Evolutionary conservation across 139 green algal species (phyloP).

Genomic region (Tetraselmis striata): DNA sequence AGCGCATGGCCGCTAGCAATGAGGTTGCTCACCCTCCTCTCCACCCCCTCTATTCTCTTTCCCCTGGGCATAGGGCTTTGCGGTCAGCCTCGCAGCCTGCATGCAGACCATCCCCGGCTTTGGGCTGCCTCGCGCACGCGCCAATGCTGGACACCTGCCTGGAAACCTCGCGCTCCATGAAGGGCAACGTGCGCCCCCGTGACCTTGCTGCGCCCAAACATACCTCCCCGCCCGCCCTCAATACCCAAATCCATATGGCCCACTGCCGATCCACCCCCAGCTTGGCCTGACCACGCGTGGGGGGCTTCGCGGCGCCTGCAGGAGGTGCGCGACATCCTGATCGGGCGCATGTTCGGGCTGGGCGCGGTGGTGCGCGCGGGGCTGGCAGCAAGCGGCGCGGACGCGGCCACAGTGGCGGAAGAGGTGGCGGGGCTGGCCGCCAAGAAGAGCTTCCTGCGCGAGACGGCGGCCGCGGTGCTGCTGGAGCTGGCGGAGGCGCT

Average conservation of each 20-base stretch:
- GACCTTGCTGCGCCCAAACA: too few relatives aligned
- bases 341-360: slow-evolving; percentile 65
- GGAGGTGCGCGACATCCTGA: slow-evolving; percentile 53
- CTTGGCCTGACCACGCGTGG: not conserved
- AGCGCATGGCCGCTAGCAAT: too few relatives aligned
- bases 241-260: too few relatives aligned
- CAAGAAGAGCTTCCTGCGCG: slow-evolving; percentile 59
- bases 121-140: not conserved
- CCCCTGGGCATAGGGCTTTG: slow-evolving; percentile 51
- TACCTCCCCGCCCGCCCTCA: not conserved
- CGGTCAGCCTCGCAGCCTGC: slow-evolving; percentile 21
- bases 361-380: slow-evolving; percentile 42
- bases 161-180: slow-evolving; percentile 35
- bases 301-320: slow-evolving; percentile 6
- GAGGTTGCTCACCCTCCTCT: too few relatives aligned
- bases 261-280: not conserved
- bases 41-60: too few relatives aligned
- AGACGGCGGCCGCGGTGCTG: slow-evolving; percentile 27
- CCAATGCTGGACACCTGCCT: slow-evolving; percentile 42
- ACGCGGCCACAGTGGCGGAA: slow-evolving; percentile 12
- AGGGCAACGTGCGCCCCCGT: slow-evolving; percentile 14
- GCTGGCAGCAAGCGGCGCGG: slow-evolving; percentile 9
- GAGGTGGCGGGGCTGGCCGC: slow-evolving; percentile 31
- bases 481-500: slow-evolving; percentile 32
- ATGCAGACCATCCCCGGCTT: not conserved